Conservation (phyloP, 768 basidiomycete species). For the Strobilomyces confusus region DNA sequence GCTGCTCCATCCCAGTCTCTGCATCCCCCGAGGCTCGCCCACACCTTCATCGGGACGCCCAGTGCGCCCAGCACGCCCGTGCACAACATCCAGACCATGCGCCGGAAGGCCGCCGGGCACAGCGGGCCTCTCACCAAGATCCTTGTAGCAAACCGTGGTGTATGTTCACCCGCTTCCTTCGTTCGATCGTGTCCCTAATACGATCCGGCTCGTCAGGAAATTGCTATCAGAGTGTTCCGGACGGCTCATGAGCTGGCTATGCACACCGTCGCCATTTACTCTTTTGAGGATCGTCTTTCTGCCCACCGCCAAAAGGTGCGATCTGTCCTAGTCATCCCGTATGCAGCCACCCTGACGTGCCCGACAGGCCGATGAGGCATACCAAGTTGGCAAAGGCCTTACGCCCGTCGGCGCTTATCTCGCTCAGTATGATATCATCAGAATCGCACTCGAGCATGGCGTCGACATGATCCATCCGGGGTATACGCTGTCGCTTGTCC, state of each 20-base stretch:
- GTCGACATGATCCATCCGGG: slow-evolving; percentile 99
- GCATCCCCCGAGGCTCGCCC: slow-evolving; percentile 70
- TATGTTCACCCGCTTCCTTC: slow-evolving; percentile 37
- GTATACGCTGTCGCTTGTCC: slow-evolving; percentile 37
- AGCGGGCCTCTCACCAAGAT: slow-evolving; percentile 88
- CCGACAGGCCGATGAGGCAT: slow-evolving; percentile 90
- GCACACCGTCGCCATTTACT: slow-evolving; percentile 99
- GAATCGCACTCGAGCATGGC: slow-evolving; percentile 93
- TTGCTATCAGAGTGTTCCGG: slow-evolving; percentile 97
- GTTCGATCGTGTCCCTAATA: slow-evolving; percentile 4
- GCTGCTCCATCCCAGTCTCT: slow-evolving; percentile 36
- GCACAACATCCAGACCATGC: slow-evolving; percentile 88
- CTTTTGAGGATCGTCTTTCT: slow-evolving; percentile 91
- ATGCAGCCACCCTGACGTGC: slow-evolving; percentile 23
- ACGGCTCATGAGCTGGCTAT: slow-evolving; percentile 98
- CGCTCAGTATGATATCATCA: slow-evolving; percentile 95
- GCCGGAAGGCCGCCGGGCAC: slow-evolving; percentile 87
- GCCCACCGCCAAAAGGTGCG: slow-evolving; percentile 95
- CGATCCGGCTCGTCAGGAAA: slow-evolving; percentile 60
- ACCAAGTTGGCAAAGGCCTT: slow-evolving; percentile 94
- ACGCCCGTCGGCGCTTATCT: slow-evolving; percentile 97
- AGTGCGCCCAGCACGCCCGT: slow-evolving; percentile 82
- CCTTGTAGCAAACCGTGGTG: slow-evolving; percentile 88
- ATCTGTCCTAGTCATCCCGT: slow-evolving; percentile 32
- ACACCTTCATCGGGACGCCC: slow-evolving; percentile 70